Evolutionary conservation across 139 green algal genomes (phyloP).

Genomic region (Chlorella sp.): DNA sequence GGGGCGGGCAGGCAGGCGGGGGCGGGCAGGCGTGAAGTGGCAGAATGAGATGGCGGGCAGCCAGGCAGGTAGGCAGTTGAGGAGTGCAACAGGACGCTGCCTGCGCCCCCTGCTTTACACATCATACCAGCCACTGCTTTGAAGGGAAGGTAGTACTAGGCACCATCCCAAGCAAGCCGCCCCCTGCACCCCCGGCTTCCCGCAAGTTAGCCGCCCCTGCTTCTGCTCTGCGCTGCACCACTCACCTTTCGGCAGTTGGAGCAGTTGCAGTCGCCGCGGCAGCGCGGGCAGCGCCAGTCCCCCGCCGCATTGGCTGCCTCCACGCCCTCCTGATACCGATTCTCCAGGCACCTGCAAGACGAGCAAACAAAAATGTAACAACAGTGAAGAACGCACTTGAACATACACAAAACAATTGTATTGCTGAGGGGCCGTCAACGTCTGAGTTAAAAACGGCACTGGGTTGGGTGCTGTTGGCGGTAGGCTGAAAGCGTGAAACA

Average conservation of each 20-base stretch:
- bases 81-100: background rate
- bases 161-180: background rate
- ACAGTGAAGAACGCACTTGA: too few relatives aligned
- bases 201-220: too few relatives aligned
- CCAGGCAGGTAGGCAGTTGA: too few relatives aligned
- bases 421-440: too few relatives aligned
- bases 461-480: too few relatives aligned
- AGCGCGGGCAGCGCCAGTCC: constrained; percentile 62
- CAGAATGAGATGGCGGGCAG: background rate
- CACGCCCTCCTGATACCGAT: constrained; percentile 58
- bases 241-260: constrained; percentile 67
- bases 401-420: too few relatives aligned
- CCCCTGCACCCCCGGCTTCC: too few relatives aligned
- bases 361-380: too few relatives aligned
- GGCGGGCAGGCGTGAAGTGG: background rate
- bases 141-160: background rate
- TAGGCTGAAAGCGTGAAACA: too few relatives aligned
- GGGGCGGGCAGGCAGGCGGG: background rate
- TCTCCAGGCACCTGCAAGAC: constrained; percentile 50
- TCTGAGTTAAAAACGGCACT: too few relatives aligned
- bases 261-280: constrained; percentile 64
- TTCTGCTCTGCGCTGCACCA: too few relatives aligned
- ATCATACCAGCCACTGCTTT: background rate
- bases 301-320: constrained; percentile 32
- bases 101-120: too few relatives aligned